Conservation (phyloP, 2,329 filamentous ascomycete genomes). For the Colletotrichum eleusines region DNA sequence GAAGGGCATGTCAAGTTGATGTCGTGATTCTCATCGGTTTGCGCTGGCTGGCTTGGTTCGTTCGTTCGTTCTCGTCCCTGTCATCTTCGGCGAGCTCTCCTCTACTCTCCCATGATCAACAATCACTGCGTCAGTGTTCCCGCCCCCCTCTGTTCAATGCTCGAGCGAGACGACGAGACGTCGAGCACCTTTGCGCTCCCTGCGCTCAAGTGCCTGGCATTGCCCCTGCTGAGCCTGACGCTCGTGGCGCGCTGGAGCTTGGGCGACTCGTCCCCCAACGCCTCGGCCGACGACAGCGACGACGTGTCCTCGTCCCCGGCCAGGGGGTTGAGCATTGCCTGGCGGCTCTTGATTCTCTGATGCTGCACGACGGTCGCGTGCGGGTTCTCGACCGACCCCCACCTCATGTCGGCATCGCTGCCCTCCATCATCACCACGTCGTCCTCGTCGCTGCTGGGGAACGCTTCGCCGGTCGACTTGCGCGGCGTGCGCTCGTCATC, state of each 20-base stretch:
- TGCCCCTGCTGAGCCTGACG: constrained; percentile 73
- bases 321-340: constrained; percentile 62
- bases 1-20: constrained; percentile 30
- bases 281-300: constrained; percentile 45
- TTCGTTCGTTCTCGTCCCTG: constrained; percentile 30
- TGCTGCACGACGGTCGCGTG: constrained; percentile 45
- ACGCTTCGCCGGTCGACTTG: constrained; percentile 63
- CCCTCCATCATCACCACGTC: constrained; percentile 56
- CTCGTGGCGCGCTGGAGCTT: constrained; percentile 75
- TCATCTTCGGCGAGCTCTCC: constrained; percentile 15
- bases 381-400: constrained; percentile 65
- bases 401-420: constrained; percentile 61
- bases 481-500: constrained; percentile 42
- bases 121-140: constrained; percentile 13
- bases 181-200: constrained; percentile 83
- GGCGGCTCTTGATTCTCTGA: constrained; percentile 63
- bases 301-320: constrained; percentile 49
- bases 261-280: constrained; percentile 51
- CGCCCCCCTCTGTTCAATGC: constrained; percentile 55
- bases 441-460: constrained; percentile 70
- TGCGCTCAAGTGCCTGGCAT: constrained; percentile 79
- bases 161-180: constrained; percentile 68
- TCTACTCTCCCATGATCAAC: constrained; percentile 20
- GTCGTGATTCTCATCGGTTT: constrained; percentile 7
- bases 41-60: background rate